Evolutionary conservation across 768 basidiomycete genomes (phyloP).

Genomic region (Pleurotus eryngii): DNA sequence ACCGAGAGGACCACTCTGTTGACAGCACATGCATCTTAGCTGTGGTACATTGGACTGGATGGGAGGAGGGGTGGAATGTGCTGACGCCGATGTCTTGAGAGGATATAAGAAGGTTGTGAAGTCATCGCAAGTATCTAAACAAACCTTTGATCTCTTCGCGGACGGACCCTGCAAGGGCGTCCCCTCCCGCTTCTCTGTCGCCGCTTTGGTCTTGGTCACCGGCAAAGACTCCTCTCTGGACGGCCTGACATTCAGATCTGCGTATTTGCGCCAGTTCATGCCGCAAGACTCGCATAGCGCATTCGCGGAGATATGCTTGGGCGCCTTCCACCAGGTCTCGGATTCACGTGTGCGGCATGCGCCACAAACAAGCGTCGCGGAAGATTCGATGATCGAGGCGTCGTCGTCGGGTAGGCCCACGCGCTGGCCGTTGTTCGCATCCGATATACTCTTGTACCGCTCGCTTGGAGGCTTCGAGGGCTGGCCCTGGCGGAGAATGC

Average conservation of each 20-base stretch:
- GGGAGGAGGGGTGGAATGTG: slow-evolving; percentile 66
- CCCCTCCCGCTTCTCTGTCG: slow-evolving; percentile 63
- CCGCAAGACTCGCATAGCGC: slow-evolving; percentile 87
- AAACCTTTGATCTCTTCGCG: slow-evolving; percentile 42
- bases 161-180: slow-evolving; percentile 44
- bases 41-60: slow-evolving; percentile 50
- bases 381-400: slow-evolving; percentile 63
- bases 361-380: slow-evolving; percentile 61
- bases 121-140: slow-evolving; percentile 8
- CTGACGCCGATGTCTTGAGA: slow-evolving; percentile 44
- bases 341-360: slow-evolving; percentile 84
- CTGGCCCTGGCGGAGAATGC: slow-evolving; percentile 38
- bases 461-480: slow-evolving; percentile 31
- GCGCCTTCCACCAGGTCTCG: slow-evolving; percentile 87
- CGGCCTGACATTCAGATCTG: slow-evolving; percentile 77
- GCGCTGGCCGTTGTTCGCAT: slow-evolving; percentile 40
- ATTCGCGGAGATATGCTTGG: slow-evolving; percentile 73
- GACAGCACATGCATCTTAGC: slow-evolving; percentile 72
- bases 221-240: slow-evolving; percentile 62
- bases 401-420: slow-evolving; percentile 69
- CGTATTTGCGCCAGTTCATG: slow-evolving; percentile 90
- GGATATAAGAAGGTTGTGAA: background rate
- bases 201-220: slow-evolving; percentile 44
- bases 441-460: slow-evolving; percentile 34
- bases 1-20: slow-evolving; percentile 68